Base-by-base conservation (phyloP, 2,329 filamentous ascomycete species). In the Graphiopsis chlorocephala region DNA sequence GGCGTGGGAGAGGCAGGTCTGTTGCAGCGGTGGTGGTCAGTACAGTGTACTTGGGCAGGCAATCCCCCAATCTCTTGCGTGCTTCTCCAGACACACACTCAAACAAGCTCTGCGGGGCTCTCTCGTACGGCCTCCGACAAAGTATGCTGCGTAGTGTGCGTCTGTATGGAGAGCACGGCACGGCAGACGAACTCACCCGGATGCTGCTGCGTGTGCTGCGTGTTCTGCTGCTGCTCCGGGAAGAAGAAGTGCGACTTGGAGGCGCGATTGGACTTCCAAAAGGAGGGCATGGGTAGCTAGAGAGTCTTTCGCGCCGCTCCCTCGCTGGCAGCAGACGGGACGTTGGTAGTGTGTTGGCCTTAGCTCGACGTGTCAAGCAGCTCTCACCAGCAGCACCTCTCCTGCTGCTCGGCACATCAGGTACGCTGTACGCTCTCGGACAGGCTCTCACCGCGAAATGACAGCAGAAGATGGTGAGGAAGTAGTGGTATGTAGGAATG, bases 241-340 rank as follows among this genome's bases (percentile, higher is more conserved):
- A 62, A 62, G 48, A 55, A 62, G 60, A 31, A 53, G 33, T 62
- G 60, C 45, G 58, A 61, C 48, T 62, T 53, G 48, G 60, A 62
- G 48, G 48, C 33, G 23, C 60, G 60, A 53, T 33, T 62, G 48
- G 48, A 55, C 60, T 55, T 55, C 60, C 60, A 62, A 55, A 62
- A 62, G 35, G 59, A 61, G 59, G 60, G 60, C 60, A 62, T 62
- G 47, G 42, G 45, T 48, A 52, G 23, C n/a, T 25, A 45, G 38
- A 23, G 60, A 42, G 17, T 62, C 48, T 62, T 29, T 38, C 47
- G 59, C 47, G 60, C 60, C 48, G 60, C 60, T 42, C 33, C 47
- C 60, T 53, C 48, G 47, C 59, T 62, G 59, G 38, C 58, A 50
- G 47, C 47, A 50, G 47, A 28, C 47, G 47, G 47, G 59, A 61